A percentile compares a stretch with the other conserved stretches of the same genome.
Conservation (phyloP, 2,329 filamentous ascomycete species). For the Aspergillus floridensis region DNA sequence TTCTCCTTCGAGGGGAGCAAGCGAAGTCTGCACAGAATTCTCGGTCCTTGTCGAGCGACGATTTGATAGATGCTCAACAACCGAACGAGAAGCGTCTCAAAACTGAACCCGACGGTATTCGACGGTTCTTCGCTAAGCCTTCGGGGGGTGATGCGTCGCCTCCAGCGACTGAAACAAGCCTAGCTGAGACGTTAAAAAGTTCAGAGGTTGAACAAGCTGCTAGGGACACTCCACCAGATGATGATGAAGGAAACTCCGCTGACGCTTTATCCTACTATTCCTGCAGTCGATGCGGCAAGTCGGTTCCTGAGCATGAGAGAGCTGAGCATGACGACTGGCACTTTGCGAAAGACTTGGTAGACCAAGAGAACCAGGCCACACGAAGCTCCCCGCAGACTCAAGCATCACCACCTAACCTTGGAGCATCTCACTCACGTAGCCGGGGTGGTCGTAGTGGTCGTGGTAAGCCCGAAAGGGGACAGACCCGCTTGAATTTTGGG, state of each 20-base stretch:
- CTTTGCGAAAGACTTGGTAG: constrained; percentile 81
- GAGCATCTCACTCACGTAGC: constrained; percentile 21
- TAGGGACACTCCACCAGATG: background rate
- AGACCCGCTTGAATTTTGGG: constrained; percentile 36
- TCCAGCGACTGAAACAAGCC: background rate
- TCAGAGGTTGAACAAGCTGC: background rate
- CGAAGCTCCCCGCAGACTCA: constrained; percentile 17
- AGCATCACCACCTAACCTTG: constrained; percentile 13
- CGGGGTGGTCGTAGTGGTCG: constrained; percentile 25
- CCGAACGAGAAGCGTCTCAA: constrained; percentile 46
- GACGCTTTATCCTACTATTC: constrained; percentile 32
- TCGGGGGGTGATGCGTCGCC: constrained; percentile 10
- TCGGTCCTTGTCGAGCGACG: constrained; percentile 18
- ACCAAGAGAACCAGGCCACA: constrained; percentile 53
- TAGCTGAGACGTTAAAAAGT: background rate
- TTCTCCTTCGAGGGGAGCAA: constrained; percentile 68
- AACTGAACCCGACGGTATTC: constrained; percentile 52
- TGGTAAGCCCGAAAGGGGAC: constrained; percentile 36
- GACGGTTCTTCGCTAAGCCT: constrained; percentile 56
- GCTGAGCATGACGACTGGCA: constrained; percentile 91
- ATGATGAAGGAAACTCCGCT: background rate
- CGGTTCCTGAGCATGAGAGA: constrained; percentile 57
- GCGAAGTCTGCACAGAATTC: constrained; percentile 46
- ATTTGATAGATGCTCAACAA: constrained; percentile 12
- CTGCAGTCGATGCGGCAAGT: constrained; percentile 66